A percentile compares a stretch with the other conserved stretches of the same genome.
phyloP scores from a whole-genome alignment of 805 yeast genomes.

The Myxozyma sirexii region DNA sequence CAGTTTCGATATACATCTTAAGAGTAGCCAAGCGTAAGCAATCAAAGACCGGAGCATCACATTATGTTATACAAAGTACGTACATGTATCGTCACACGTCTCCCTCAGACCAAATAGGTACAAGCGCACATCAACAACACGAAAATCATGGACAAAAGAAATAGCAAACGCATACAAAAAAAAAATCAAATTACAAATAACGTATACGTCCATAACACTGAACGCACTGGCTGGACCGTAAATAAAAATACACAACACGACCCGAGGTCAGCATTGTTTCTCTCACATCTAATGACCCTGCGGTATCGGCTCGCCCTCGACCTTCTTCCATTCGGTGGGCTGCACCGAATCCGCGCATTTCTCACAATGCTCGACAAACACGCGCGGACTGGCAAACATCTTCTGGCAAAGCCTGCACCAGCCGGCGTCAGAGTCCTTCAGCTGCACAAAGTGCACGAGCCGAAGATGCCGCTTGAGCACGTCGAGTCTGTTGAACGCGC shows the following conservation, averaged over 20 bases:
- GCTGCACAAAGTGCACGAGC: slow-evolving; percentile 65
- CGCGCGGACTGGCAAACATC: slow-evolving; percentile 56
- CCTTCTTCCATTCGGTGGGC: slow-evolving; percentile 35
- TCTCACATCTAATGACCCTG: background rate
- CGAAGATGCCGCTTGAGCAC: slow-evolving; percentile 73
- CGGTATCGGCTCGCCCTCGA: slow-evolving; percentile 23
- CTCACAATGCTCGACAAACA: slow-evolving; percentile 65
- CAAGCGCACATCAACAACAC: too few species aligned
- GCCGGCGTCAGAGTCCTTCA: slow-evolving; percentile 57
- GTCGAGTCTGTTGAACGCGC: slow-evolving; percentile 72
- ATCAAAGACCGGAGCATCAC: too few species aligned
- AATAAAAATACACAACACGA: background rate
- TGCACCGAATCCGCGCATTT: slow-evolving; percentile 55
- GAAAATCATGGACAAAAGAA: too few species aligned
- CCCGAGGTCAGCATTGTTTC: background rate
- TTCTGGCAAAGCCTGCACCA: slow-evolving; percentile 68
- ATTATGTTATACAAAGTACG: too few species aligned
- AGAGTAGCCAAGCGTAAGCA: too few species aligned
- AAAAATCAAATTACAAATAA: background rate
- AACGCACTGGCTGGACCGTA: background rate
- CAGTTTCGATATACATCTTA: too few species aligned
- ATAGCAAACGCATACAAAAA: background rate
- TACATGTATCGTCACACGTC: too few species aligned
- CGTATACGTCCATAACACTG: background rate
- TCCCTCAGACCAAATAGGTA: too few species aligned